A percentile compares a stretch with the other conserved stretches of the same genome.
phyloP scores from a whole-genome alignment of 1,284 basidiomycete species.

The Abortiporus biennis region DNA sequence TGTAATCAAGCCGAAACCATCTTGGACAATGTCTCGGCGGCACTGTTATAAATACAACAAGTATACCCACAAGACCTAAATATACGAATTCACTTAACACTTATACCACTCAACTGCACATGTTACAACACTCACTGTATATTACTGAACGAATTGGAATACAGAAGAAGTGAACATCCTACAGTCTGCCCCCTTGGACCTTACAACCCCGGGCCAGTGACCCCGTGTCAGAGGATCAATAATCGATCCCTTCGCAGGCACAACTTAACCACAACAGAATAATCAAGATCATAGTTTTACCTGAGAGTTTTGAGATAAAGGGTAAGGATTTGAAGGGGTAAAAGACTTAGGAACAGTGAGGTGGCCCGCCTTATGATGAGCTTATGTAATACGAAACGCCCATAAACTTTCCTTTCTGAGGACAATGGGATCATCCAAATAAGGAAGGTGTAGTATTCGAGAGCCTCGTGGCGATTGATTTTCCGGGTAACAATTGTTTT shows the following conservation, averaged over 20 bases:
- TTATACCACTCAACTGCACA: too few relatives aligned
- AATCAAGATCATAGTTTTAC: neutral
- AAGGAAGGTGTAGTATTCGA: conserved; percentile 22
- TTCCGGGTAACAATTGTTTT: conserved; percentile 6
- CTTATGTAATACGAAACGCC: neutral
- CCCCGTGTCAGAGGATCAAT: neutral
- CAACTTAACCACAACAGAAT: neutral
- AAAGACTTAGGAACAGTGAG: neutral
- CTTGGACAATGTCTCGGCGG: too few relatives aligned
- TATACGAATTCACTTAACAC: too few relatives aligned
- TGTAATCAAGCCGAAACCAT: too few relatives aligned
- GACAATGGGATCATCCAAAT: conserved; percentile 23
- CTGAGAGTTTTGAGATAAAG: neutral
- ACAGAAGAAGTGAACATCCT: too few relatives aligned
- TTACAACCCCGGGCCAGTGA: too few relatives aligned
- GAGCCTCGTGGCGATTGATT: conserved; percentile 13
- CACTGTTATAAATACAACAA: too few relatives aligned
- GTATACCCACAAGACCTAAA: too few relatives aligned
- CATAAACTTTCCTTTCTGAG: conserved; percentile 13
- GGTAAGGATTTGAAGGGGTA: neutral
- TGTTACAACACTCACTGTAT: too few relatives aligned
- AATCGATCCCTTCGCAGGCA: neutral
- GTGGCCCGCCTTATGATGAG: neutral
- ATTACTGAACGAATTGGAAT: too few relatives aligned
- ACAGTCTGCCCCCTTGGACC: too few relatives aligned